These are phyloP conservation scores for Populus trichocarpa DNA, from an alignment of 441 rosid species.

Conservation along the genomic window DNA sequence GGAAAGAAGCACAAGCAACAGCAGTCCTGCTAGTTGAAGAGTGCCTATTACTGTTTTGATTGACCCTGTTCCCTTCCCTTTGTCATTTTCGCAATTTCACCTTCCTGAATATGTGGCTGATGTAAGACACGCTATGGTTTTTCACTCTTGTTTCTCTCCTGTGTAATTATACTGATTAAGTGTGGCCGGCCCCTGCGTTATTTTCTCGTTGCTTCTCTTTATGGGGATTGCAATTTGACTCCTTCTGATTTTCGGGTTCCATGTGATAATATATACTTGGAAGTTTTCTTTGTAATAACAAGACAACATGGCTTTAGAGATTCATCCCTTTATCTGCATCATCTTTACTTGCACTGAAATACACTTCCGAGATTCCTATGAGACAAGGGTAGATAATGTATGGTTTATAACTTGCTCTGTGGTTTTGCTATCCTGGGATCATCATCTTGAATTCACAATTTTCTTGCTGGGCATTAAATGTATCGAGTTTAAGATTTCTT, in stretches of 20 bases:
- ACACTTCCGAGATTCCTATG: background rate
- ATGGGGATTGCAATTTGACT: slow-evolving; percentile 6
- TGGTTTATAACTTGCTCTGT: background rate
- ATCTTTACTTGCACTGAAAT: background rate
- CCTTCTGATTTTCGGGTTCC: slow-evolving; percentile 18
- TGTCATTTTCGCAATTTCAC: background rate
- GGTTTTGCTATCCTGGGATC: too few relatives aligned
- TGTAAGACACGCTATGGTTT: background rate
- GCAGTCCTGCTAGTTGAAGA: too few relatives aligned
- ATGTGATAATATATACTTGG: slow-evolving; percentile 2
- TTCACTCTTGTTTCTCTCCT: background rate
- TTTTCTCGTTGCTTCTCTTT: slow-evolving; percentile 9
- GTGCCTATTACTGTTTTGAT: background rate
- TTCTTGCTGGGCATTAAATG: too few relatives aligned
- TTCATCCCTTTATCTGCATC: background rate
- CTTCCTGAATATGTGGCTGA: background rate
- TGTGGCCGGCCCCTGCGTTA: background rate
- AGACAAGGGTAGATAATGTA: background rate
- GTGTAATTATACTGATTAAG: slow-evolving; percentile 8
- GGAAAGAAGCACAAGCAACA: background rate
- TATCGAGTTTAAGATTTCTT: background rate
- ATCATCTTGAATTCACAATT: too few relatives aligned
- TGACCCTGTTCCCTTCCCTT: background rate
- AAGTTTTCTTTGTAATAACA: slow-evolving; percentile 10
- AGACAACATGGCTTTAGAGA: background rate